Evolutionary conservation across 2,329 filamentous ascomycete species (phyloP), one percentile per base, ranked within the genome.

Genomic region (Cordyceps tenuipes): DNA sequence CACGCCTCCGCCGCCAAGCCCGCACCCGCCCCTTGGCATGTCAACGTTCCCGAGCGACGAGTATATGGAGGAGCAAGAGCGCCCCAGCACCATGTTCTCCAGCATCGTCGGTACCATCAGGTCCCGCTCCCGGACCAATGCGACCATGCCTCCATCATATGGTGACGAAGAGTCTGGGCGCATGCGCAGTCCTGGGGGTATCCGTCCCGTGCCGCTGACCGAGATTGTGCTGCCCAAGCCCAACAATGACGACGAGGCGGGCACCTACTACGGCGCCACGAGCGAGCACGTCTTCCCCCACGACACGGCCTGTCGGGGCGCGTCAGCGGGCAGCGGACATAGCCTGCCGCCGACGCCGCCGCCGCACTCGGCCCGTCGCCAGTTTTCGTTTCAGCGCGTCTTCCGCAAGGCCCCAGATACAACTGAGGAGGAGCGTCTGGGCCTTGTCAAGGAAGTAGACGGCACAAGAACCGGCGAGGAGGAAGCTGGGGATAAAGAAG

Each of bases 331-430:
- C 54, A 76, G 71, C 63, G 75, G 72, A 62, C 74, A 72, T 62
- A 73, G 69, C 66, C 64, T 73, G 1, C 86, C 87, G 0, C 86
- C 87, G 0, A 80, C 82, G 3, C 86, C 86, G 1, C 85, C 85
- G 5, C 84, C 80, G 3, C 83, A 81, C 59, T 76, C 77, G 34
- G 83, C 88, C 12, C 82, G 78, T 64, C 82, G 93, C 62, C 90
- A 96, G 69, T 99, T 97, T 75, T 95, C 90, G 19, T 97, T 97
- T 78, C 88, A 92, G 64, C 91, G 89, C 65, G 85, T 96, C 57
- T 94, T 97, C 72, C 67, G 70, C 58, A 71, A 70, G 41, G 68
- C 68, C 21, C 63, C 68, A 39, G 78, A 77, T 49, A 83, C 83
- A 2, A 92, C 89, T 0, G 91, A 96, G 70, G 91, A 96, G 74